Base-by-base conservation (phyloP, 179 eudicot genomes). In the Pouteria campechiana region DNA sequence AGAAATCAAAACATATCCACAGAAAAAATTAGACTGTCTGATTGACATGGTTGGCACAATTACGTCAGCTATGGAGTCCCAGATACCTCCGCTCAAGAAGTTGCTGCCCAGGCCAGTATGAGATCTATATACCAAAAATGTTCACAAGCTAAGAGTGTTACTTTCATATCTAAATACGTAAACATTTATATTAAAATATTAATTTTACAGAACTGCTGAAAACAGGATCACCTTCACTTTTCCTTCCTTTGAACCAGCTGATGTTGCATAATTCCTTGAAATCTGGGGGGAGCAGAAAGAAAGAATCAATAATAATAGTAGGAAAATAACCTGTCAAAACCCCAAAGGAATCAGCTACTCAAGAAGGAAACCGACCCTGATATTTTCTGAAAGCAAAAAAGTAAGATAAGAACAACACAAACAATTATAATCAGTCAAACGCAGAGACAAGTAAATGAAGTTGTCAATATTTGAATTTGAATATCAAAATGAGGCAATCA, bases 191-290 rank as follows among this genome's bases (percentile, higher is more conserved):
- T 1, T 1, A 17, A 37, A 27, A 27, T 17, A 15, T 18, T 23
- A 44, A 28, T 12, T 7, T 13, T 7, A 15, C 25, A 49, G 17
- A 6, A 37, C 25, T 24, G 15, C 10, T 4, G 14, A 14, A 36
- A 23, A 17, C 25, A 12, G 1, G 31, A 24, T 36, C 51, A 84
- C 97, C 94, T 73, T 80, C 12, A 84, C 46, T 30, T 75, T 78
- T 28, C 61, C 46, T 41, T 71, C 68, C 52, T 70, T 78, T 11
- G 85, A 44, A 15, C 80, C 64, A 53, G 93, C 48, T 6, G 78
- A 66, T 41, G 88, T 51, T 19, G 92, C 79, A 56, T 53, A 88
- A 41, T 48, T 64, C 56, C 72, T 77, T 45, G 71, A 59, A 32
- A 50, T 43, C 62, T 61, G 53, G 46, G 32, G 50, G 17, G 33